phyloP scores from a whole-genome alignment of 2,329 filamentous ascomycete genomes.

The Orbilia oligospora region DNA sequence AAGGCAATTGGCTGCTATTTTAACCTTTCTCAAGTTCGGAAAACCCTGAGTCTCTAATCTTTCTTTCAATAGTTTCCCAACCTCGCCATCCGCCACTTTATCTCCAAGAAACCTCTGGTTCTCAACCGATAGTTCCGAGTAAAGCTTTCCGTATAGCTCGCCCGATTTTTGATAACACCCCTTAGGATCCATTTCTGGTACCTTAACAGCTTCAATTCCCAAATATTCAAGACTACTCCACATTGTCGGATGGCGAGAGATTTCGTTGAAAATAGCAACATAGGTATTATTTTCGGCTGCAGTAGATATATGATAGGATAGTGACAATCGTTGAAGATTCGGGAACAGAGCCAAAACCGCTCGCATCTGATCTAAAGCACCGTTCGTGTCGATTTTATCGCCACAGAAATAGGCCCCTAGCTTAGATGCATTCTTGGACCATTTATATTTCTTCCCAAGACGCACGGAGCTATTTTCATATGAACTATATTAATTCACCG shows the following conservation, averaged over 20 bases:
- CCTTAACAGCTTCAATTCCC: conserved; percentile 3
- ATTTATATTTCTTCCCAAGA: background rate
- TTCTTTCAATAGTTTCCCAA: background rate
- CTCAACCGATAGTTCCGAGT: background rate
- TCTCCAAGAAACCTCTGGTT: conserved; percentile 1
- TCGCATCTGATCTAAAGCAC: background rate
- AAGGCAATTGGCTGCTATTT: background rate
- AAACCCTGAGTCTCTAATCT: background rate
- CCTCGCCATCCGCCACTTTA: background rate
- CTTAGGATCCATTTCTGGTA: background rate
- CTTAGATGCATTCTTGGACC: background rate
- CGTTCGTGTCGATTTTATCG: background rate
- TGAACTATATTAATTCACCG: background rate
- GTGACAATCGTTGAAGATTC: background rate
- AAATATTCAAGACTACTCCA: background rate
- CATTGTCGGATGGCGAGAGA: background rate
- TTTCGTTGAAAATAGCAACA: background rate
- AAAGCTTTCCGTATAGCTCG: background rate
- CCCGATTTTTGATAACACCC: background rate
- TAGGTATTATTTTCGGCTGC: conserved; percentile 16
- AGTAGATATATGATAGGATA: background rate
- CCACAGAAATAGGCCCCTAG: background rate
- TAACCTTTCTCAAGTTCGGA: background rate
- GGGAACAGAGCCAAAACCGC: background rate
- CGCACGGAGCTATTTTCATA: background rate